Percentiles rank a stretch among this genome's conserved stretches.
Conservation (phyloP, 2,329 filamentous ascomycete species). For the Nothomitra cinnamomea region DNA sequence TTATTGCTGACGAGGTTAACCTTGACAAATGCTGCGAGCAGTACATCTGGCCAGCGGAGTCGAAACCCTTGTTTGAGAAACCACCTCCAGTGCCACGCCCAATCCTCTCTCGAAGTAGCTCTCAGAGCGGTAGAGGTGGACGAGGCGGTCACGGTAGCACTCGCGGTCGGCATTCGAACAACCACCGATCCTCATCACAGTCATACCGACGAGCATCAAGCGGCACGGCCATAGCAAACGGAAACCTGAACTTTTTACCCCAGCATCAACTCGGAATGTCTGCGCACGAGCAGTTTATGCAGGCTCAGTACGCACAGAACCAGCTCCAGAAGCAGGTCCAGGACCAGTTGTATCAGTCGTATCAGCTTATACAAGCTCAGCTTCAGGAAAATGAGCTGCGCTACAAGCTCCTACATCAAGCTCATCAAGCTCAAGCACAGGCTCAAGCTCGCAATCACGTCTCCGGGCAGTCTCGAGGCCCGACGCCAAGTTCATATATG, state of each 20-base stretch:
- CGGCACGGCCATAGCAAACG: constrained; percentile 3
- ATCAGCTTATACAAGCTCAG: constrained; percentile 24
- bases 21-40: constrained; percentile 73
- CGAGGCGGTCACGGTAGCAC: constrained; percentile 28
- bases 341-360: constrained; percentile 18
- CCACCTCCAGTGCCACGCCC: constrained; percentile 38
- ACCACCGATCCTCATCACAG: constrained; percentile 19
- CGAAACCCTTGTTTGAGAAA: constrained; percentile 40
- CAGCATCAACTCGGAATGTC: neutral
- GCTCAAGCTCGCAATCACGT: constrained; percentile 21
- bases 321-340: constrained; percentile 18
- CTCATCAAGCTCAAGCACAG: constrained; percentile 29
- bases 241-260: neutral
- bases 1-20: constrained; percentile 56
- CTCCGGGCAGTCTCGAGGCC: constrained; percentile 23
- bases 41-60: constrained; percentile 75
- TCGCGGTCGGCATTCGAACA: constrained; percentile 31
- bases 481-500: neutral
- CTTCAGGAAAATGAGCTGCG: constrained; percentile 30
- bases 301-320: constrained; percentile 1
- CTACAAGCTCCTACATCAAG: constrained; percentile 31
- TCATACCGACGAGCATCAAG: constrained; percentile 2
- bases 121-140: constrained; percentile 11
- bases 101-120: constrained; percentile 31
- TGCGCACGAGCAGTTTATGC: constrained; percentile 3